phyloP scores from a whole-genome alignment of 179 eudicot genomes.

The Gypsophila paniculata region DNA sequence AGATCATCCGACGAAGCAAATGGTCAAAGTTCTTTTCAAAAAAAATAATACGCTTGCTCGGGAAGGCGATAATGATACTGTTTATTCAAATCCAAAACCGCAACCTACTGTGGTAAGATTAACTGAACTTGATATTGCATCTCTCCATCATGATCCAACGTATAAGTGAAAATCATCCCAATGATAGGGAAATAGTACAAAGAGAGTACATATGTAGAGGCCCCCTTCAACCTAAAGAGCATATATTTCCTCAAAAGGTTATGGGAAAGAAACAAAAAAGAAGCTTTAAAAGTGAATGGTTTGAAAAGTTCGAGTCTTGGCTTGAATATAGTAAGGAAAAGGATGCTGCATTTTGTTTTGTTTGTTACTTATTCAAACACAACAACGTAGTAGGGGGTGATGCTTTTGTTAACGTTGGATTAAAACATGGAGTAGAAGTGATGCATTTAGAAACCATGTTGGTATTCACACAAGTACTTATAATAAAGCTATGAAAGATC shows the following conservation, averaged over 20 bases:
- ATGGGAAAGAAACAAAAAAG: background rate
- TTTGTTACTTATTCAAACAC: background rate
- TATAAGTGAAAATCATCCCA: background rate
- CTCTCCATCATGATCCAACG: background rate
- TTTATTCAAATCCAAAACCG: background rate
- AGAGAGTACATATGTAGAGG: too few species aligned
- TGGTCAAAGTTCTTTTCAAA: too few species aligned
- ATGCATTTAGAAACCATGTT: too few species aligned
- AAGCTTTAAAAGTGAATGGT: too few species aligned
- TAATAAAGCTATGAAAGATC: background rate
- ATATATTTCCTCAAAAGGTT: background rate
- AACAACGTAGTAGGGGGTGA: too few species aligned
- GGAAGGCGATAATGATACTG: background rate
- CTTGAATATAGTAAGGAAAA: background rate
- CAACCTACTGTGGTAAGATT: background rate
- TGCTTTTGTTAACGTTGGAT: too few species aligned
- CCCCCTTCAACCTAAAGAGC: background rate
- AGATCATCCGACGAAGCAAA: too few species aligned
- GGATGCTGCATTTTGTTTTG: background rate
- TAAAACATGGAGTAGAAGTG: too few species aligned
- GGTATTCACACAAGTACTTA: too few species aligned
- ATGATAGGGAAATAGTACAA: background rate
- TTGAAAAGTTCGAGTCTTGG: background rate
- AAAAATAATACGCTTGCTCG: too few species aligned
- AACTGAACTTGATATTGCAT: background rate